Conservation (phyloP, 306 rosid species). For the Pyrus communis region DNA sequence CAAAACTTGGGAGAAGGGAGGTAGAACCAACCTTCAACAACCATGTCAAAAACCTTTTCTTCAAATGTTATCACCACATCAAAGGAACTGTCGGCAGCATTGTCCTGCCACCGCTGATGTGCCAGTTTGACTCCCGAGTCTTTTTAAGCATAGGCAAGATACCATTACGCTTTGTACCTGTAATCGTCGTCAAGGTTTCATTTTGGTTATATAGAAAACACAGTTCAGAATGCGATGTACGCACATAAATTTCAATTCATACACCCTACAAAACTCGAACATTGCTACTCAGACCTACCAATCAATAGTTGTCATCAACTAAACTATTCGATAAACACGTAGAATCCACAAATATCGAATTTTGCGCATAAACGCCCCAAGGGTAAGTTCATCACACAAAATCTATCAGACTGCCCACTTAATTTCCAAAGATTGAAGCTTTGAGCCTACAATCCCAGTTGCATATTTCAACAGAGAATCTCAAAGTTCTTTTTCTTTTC, state of each 20-base stretch:
- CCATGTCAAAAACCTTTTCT: conserved; percentile 94
- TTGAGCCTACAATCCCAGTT: neutral
- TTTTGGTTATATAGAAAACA: neutral
- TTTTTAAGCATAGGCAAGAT: conserved; percentile 87
- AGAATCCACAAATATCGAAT: neutral
- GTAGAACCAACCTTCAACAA: conserved; percentile 60
- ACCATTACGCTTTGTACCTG: conserved; percentile 77
- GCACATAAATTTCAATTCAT: neutral
- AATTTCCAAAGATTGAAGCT: neutral
- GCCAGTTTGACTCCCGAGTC: conserved; percentile 64
- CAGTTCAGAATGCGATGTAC: neutral
- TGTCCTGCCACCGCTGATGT: conserved; percentile 95
- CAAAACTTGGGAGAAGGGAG: neutral
- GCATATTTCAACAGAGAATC: neutral
- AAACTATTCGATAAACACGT: neutral
- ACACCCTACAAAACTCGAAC: conserved; percentile 1
- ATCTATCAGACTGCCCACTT: neutral
- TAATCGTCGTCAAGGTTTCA: conserved; percentile 30
- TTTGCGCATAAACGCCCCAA: neutral
- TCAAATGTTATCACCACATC: conserved; percentile 81
- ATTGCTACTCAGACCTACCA: neutral
- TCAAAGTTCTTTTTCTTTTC: neutral
- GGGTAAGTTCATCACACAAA: neutral
- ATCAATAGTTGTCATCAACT: neutral
- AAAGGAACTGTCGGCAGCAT: conserved; percentile 74